Conservation (phyloP, 208 protist genomes). For the Crithidia fasciculata region DNA sequence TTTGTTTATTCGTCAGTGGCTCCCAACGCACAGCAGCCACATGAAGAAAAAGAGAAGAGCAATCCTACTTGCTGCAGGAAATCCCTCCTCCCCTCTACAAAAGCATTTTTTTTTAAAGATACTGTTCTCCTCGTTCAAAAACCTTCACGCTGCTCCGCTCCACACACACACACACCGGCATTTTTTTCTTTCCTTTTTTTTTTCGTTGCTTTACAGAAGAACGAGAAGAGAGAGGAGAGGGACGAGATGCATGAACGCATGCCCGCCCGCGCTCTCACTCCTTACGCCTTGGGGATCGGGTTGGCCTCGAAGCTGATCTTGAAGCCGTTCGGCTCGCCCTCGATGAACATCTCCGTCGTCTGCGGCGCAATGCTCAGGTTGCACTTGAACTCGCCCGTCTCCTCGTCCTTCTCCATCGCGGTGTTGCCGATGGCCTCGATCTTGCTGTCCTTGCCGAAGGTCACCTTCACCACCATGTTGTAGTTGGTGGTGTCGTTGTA, state of each 20-base stretch:
- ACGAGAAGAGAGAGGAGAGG: constrained; percentile 9
- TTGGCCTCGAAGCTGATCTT: constrained; percentile 83
- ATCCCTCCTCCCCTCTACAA: no score
- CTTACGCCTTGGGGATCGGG: constrained; percentile 46
- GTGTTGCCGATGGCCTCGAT: constrained; percentile 66
- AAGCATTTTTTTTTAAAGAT: no score
- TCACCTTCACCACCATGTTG: constrained; percentile 76
- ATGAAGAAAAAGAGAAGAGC: background rate
- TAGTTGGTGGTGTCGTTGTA: constrained; percentile 87
- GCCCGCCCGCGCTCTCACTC: no score
- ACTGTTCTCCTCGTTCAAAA: no score
- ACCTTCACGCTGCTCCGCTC: no score
- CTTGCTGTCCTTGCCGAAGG: constrained; percentile 78
- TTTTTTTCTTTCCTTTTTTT: no score
- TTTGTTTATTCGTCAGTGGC: no score
- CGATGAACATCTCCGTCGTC: constrained; percentile 78
- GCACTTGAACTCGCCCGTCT: constrained; percentile 67
- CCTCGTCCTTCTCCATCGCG: constrained; percentile 47
- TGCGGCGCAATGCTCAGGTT: constrained; percentile 60
- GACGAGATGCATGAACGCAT: background rate
- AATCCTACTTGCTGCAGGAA: background rate
- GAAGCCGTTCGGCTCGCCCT: constrained; percentile 80
- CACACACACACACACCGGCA: no score
- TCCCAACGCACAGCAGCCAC: no score
- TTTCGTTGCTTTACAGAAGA: background rate